A percentile compares a stretch with the other conserved stretches of the same genome.
These are phyloP conservation scores for Pleurozium schreberi DNA, from an alignment of 225 moss, liverwort and hornwort genomes.

Conservation along the genomic window DNA sequence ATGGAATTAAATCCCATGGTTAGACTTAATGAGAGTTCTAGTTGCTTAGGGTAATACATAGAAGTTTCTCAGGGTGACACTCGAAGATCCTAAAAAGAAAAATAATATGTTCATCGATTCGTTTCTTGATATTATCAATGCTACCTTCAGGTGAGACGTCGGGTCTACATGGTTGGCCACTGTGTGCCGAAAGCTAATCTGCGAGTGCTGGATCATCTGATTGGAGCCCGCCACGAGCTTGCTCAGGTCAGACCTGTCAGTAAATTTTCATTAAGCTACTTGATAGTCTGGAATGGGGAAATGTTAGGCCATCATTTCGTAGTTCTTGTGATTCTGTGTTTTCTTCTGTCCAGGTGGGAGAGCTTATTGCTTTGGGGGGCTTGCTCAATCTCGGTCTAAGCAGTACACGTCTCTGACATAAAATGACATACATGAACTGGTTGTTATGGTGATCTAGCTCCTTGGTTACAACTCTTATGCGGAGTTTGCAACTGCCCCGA, in stretches of 20 bases:
- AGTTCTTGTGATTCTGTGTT: background rate
- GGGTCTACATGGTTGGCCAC: slow-evolving; percentile 82
- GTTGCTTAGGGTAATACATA: background rate
- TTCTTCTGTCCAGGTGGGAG: background rate
- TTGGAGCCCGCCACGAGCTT: slow-evolving; percentile 91
- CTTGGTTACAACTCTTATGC: slow-evolving; percentile 86
- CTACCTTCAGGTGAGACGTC: slow-evolving; percentile 63
- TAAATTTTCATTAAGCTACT: background rate
- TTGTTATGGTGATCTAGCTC: slow-evolving; percentile 45
- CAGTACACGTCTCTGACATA: background rate
- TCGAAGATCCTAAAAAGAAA: background rate
- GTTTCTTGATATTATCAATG: background rate
- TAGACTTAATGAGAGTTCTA: background rate
- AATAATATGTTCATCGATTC: background rate
- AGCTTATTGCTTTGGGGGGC: background rate
- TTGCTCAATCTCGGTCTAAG: background rate
- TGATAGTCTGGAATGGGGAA: background rate
- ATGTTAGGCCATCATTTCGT: background rate
- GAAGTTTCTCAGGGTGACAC: background rate
- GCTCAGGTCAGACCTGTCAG: slow-evolving; percentile 47
- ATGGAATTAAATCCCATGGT: background rate
- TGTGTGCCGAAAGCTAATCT: slow-evolving; percentile 96
- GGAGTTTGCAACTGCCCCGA: slow-evolving; percentile 82
- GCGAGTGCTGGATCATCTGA: slow-evolving; percentile 92
- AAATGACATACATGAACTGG: background rate